These are phyloP conservation scores for Apophysomyces variabilis DNA, from an alignment of 371 early-diverging fungal genomes.

Conservation along the genomic window DNA sequence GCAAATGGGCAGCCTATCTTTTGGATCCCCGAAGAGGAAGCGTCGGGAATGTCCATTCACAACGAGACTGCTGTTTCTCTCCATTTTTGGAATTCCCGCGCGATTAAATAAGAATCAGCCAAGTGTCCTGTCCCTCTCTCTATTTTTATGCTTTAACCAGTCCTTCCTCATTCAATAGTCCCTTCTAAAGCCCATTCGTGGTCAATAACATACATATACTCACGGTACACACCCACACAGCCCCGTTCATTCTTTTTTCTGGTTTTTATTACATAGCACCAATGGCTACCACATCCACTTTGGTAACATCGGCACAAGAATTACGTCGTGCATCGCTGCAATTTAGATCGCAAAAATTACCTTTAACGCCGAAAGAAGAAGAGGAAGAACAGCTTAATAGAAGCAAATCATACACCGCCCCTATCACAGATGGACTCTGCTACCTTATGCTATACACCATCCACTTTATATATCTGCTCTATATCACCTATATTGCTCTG, in stretches of 20 bases:
- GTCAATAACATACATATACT: too few species aligned
- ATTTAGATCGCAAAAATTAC: background rate
- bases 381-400: background rate
- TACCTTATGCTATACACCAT: slow-evolving; percentile 24
- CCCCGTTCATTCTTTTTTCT: background rate
- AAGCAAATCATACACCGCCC: slow-evolving; percentile 1
- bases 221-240: background rate
- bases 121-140: background rate
- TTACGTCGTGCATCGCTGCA: slow-evolving; percentile 4
- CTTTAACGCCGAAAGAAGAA: slow-evolving; percentile 5
- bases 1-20: too few species aligned
- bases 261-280: background rate
- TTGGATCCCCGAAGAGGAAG: too few species aligned
- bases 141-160: background rate
- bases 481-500: slow-evolving; percentile 20
- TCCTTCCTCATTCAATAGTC: background rate
- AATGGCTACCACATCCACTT: slow-evolving; percentile 7
- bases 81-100: background rate
- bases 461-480: slow-evolving; percentile 33
- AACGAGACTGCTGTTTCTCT: too few species aligned
- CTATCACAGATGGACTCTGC: slow-evolving; percentile 16
- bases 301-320: slow-evolving; percentile 3
- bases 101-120: background rate
- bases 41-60: too few species aligned
- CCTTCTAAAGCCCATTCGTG: background rate